Evolutionary conservation across 805 yeast species (phyloP), one percentile per base, ranked within the genome.

Genomic region (Starmera caribaea): DNA sequence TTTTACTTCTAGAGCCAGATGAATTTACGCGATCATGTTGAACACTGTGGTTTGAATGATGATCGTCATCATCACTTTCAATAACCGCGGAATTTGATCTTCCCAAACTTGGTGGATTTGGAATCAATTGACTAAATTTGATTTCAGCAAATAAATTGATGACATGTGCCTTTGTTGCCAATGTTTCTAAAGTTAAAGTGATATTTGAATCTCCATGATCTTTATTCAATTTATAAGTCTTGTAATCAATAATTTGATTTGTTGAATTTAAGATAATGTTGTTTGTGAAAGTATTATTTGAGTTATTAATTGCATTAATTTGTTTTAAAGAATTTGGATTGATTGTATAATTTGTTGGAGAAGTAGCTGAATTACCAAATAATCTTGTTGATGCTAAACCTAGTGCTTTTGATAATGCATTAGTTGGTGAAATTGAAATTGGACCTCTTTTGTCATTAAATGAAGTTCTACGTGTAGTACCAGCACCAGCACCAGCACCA

Each of bases 101-200:
- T 7, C 26, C 26, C 6, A 21, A 21, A 21, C 26, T 21, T 12
- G 64, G 65, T 2, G 86, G 81, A 21, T 79, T 66, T 9, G 96
- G 96, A 30, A 82, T 74, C 49, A 89, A 66, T 62, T 90, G 97
- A 33, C 81, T 71, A 51, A 81, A 86, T 59, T 92, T 92, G 24
- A 87, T 88, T 48, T 88, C 96, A 0, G 97, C 97, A 65, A 81
- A 88, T 28, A 87, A 67, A 46, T 80, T 78, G 16, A 92, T 79
- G 0, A 95, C 95, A 54, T 88, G 92, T 0, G 96, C 87, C 63
- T 87, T 88, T 1, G 96, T 87, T 3, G 95, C 87, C 35, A 87
- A 63, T 1, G 77, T 68, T 57, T 88, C 96, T 43, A 89, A 65
- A 40, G 69, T 66, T 24, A 54, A 48, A 7, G 71, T 58, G 16